Percentiles rank a stretch among this genome's conserved stretches.
These are phyloP conservation scores for Leccinum rimulosum DNA, from an alignment of 768 basidiomycete species.

Conservation along the genomic window DNA sequence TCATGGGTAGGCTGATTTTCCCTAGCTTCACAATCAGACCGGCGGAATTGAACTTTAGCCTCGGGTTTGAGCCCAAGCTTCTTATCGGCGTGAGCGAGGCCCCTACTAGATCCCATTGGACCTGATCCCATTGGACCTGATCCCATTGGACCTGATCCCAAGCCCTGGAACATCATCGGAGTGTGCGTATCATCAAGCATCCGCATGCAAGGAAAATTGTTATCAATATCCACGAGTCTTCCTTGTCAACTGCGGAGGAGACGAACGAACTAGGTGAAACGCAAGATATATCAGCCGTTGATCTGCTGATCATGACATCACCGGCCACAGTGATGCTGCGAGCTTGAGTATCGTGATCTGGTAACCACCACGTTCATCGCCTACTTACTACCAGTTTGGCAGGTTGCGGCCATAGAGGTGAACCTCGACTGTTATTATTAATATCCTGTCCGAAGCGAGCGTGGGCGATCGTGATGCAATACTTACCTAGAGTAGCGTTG, in stretches of 20 bases:
- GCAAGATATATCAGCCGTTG: neutral
- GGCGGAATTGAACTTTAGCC: conserved; percentile 69
- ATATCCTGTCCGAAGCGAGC: no score
- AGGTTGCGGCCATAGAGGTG: neutral
- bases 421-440: neutral
- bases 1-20: neutral
- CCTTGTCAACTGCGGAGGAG: no score
- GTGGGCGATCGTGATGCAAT: neutral
- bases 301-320: neutral
- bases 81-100: neutral
- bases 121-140: no score
- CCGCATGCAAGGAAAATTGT: neutral
- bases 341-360: neutral
- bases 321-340: no score
- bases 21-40: conserved; percentile 50
- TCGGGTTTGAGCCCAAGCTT: neutral
- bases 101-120: neutral
- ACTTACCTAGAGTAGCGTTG: neutral
- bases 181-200: neutral
- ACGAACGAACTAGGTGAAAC: neutral
- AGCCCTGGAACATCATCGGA: no score
- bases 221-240: neutral
- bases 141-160: no score
- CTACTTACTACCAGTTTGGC: neutral
- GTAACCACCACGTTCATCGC: no score